A percentile compares a stretch with the other conserved stretches of the same genome.
Conservation (phyloP, 257 asterid genomes). For the Solanum bukasovii region DNA sequence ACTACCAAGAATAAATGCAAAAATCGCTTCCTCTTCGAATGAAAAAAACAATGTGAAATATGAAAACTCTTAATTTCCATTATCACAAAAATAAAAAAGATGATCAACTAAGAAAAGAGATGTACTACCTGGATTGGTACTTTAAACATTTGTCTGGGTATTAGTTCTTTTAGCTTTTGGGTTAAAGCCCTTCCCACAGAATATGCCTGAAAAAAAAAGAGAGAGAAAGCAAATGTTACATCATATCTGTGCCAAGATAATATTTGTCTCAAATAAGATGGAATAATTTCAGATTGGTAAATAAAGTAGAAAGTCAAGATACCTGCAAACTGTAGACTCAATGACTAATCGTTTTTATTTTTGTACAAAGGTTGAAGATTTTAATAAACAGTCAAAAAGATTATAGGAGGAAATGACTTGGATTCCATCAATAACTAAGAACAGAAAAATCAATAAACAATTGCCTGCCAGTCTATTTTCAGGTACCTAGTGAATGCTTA, state of each 20-base stretch:
- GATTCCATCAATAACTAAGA: neutral
- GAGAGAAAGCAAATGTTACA: neutral
- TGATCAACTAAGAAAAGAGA: neutral
- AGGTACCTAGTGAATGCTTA: neutral
- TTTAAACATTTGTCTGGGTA: conserved; percentile 98
- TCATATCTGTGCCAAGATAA: neutral
- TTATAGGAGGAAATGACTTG: neutral
- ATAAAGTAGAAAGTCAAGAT: neutral
- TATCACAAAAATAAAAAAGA: neutral
- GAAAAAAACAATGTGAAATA: neutral
- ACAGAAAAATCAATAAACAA: neutral
- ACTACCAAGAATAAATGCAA: neutral
- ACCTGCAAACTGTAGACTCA: neutral
- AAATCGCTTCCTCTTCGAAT: neutral
- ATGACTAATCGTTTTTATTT: neutral
- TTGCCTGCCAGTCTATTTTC: neutral
- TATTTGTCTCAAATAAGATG: neutral
- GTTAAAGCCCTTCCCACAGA: conserved; percentile 96
- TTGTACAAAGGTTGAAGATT: neutral
- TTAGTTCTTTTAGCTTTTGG: conserved; percentile 87
- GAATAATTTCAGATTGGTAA: neutral
- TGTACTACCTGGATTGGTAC: conserved; percentile 84
- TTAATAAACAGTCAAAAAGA: neutral
- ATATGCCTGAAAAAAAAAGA: conserved; percentile 60
- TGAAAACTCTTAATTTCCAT: neutral